phyloP scores from a whole-genome alignment of 257 asterid genomes.

The Prunella vulgaris region DNA sequence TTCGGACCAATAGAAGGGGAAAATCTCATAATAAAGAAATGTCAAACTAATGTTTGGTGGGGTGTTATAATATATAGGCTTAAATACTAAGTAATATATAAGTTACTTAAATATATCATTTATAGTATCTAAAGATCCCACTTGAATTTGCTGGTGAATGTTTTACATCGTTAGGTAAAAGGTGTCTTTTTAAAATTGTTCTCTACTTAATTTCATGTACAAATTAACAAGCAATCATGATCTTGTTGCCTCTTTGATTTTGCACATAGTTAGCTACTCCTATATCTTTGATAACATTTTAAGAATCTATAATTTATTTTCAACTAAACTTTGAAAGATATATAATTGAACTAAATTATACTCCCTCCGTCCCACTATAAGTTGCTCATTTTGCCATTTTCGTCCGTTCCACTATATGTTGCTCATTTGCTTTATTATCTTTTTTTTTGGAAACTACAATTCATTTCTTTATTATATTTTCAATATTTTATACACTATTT shows the following conservation, averaged over 20 bases:
- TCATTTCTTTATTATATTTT: no score
- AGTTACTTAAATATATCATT: slow-evolving; percentile 48
- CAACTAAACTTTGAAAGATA: slow-evolving; percentile 12
- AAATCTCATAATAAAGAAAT: slow-evolving; percentile 22
- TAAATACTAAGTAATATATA: slow-evolving; percentile 50
- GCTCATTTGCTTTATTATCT: no score
- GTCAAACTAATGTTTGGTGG: slow-evolving; percentile 48
- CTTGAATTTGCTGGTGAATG: slow-evolving; percentile 57
- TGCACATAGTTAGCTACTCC: slow-evolving; percentile 14
- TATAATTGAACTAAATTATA: no score
- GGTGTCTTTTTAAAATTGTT: slow-evolving; percentile 40
- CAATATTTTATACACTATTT: no score
- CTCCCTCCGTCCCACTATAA: no score
- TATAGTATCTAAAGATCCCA: slow-evolving; percentile 43
- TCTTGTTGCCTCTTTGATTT: slow-evolving; percentile 24
- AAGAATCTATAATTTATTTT: slow-evolving; percentile 19
- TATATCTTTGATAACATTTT: slow-evolving; percentile 13
- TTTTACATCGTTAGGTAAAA: slow-evolving; percentile 86
- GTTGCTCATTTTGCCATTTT: no score
- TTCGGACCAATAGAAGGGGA: slow-evolving; percentile 54
- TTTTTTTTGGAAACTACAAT: no score
- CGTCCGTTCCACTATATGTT: no score
- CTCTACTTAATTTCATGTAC: slow-evolving; percentile 24
- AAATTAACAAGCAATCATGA: slow-evolving; percentile 31
- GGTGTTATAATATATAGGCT: slow-evolving; percentile 35